Evolutionary conservation across 257 asterid genomes (phyloP), one percentile per base, ranked within the genome.

Genomic region (Solanum chmielewskii): DNA sequence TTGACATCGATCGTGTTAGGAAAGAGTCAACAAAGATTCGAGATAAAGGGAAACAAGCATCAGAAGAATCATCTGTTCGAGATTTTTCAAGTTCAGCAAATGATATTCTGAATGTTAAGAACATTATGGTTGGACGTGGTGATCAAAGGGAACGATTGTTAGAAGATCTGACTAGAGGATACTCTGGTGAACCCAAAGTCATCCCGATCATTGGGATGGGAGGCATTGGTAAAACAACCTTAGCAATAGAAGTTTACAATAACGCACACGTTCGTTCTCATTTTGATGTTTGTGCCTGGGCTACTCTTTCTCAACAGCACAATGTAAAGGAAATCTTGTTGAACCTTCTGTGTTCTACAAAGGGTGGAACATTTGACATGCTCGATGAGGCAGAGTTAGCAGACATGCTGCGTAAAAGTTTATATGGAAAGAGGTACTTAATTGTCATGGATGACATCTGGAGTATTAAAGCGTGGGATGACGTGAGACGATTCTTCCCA

Each of bases 371-470:
- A 4, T n/a, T 11, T 75, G 2, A 7, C 31, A 84, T 80, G 11
- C 31, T 2, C 52, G 68, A n/a, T 59, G 78, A 85, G 35, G 78
- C 66, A 13, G 56, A 71, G 20, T 69, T 88, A 16, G 78, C 76
- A 0, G 8, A 13, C 11, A 29, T 44, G 64, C 71, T 89, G 4
- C 37, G 5, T 2, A 69, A 16, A 29, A 18, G 68, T 15, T 45
- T 88, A 29, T 44, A 16, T 68, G 11, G 64, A 1, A 74, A 31
- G 66, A 86, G 83, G 9, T 89, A 81, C 20, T 82, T 89, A 39
- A 83, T 89, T n/a, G 85, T 89, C 4, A 3, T 89, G 89, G 91
- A 89, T n/a, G 88, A 89, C 80, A 39, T 86, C 10, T 86, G 89
- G 89, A 59, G 16, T 7, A 62, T 1, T 23, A 29, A 15, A 14